A percentile compares a stretch with the other conserved stretches of the same genome.
These are phyloP conservation scores for Dendrobium officinale DNA, from an alignment of 106 monocot genomes.

Conservation along the genomic window DNA sequence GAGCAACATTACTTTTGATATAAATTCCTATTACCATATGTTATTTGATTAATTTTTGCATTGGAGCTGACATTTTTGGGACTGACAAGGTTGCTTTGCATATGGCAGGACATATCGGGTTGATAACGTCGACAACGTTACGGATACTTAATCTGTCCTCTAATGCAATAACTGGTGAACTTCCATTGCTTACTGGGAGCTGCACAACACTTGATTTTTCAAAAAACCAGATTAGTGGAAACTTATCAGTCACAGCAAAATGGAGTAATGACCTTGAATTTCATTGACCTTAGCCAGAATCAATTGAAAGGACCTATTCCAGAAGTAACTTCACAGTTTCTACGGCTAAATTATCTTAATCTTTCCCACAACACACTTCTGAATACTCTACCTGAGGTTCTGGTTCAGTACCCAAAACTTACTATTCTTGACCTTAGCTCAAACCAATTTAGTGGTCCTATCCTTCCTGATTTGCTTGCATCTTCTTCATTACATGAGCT, in stretches of 20 bases:
- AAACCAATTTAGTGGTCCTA: constrained; percentile 53
- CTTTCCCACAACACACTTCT: constrained; percentile 59
- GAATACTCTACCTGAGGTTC: constrained; percentile 36
- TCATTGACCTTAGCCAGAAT: constrained; percentile 84
- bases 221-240: constrained; percentile 68
- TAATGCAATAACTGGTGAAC: constrained; percentile 69
- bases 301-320: constrained; percentile 61
- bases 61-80: too few species aligned
- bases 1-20: background rate
- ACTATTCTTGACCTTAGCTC: constrained; percentile 67
- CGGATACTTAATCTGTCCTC: constrained; percentile 84
- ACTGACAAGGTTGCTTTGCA: background rate
- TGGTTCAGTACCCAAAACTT: constrained; percentile 60
- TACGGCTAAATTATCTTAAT: constrained; percentile 66
- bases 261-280: constrained; percentile 75
- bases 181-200: constrained; percentile 77
- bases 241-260: constrained; percentile 77
- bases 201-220: constrained; percentile 75
- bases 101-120: constrained; percentile 63
- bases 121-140: constrained; percentile 92
- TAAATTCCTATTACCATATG: background rate
- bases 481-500: constrained; percentile 71
- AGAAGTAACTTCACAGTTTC: constrained; percentile 64
- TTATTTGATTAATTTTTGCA: background rate
- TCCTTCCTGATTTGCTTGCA: constrained; percentile 36